Percentiles rank a stretch among this genome's conserved stretches.
Evolutionary conservation across 805 yeast genomes (phyloP).

Genomic region (Danielia oregonensis): DNA sequence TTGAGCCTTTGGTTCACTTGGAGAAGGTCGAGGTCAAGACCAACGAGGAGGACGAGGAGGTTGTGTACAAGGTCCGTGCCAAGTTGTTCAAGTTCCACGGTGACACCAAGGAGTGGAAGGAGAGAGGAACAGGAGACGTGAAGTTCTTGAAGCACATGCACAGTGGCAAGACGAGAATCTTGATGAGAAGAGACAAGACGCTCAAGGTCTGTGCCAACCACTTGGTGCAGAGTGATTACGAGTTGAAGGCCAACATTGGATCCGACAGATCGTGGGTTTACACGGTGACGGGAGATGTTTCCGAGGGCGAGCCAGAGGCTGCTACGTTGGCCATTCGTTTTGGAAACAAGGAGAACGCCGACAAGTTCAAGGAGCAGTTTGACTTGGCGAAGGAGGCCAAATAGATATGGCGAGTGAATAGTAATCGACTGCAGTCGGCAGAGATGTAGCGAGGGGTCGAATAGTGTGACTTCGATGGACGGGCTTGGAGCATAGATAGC

Average conservation of each 20-base stretch:
- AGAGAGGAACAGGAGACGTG: slow-evolving; percentile 98
- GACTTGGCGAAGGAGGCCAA: slow-evolving; percentile 64
- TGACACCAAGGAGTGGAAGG: slow-evolving; percentile 94
- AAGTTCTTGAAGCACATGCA: slow-evolving; percentile 88
- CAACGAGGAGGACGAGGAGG: slow-evolving; percentile 88
- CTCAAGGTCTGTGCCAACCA: slow-evolving; percentile 98
- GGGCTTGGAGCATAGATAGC: too few species aligned
- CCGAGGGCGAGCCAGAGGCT: slow-evolving; percentile 96
- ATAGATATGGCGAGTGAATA: too few species aligned
- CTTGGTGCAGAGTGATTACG: slow-evolving; percentile 76
- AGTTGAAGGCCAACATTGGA: slow-evolving; percentile 88
- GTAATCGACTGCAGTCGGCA: too few species aligned
- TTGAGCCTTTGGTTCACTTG: slow-evolving; percentile 92
- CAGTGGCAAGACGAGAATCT: slow-evolving; percentile 76
- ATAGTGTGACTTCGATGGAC: too few species aligned
- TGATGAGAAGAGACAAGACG: slow-evolving; percentile 99
- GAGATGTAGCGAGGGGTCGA: too few species aligned
- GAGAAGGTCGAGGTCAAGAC: slow-evolving; percentile 97
- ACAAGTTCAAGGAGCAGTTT: slow-evolving; percentile 88
- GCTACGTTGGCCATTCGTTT: slow-evolving; percentile 96
- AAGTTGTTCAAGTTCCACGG: slow-evolving; percentile 87
- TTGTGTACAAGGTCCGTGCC: slow-evolving; percentile 82
- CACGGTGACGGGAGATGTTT: slow-evolving; percentile 86
- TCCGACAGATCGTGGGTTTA: slow-evolving; percentile 99
- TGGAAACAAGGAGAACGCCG: slow-evolving; percentile 89